Evolutionary conservation across 768 basidiomycete genomes (phyloP).

Genomic region (Termitomyces sp.): DNA sequence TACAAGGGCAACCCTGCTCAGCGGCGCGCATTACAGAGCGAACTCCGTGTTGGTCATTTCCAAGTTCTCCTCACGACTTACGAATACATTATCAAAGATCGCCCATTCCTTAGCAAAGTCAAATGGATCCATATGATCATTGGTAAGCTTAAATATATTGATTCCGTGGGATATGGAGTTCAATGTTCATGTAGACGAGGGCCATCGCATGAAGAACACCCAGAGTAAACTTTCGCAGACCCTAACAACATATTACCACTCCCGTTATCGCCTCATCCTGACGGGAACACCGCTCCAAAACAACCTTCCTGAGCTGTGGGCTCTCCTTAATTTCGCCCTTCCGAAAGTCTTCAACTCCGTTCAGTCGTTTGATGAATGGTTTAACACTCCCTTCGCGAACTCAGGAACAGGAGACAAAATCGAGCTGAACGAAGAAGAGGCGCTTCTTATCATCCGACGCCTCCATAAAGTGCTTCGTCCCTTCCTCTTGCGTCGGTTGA

Average conservation of each 20-base stretch:
- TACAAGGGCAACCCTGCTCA: slow-evolving; percentile 91
- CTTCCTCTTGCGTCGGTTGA: slow-evolving; percentile 87
- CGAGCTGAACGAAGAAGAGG: slow-evolving; percentile 99
- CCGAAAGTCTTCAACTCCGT: slow-evolving; percentile 98
- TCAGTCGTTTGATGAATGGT: slow-evolving; percentile 99
- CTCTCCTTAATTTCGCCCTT: slow-evolving; percentile 90
- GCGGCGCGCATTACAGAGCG: slow-evolving; percentile 71
- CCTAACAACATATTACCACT: slow-evolving; percentile 88
- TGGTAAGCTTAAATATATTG: slow-evolving; percentile 38
- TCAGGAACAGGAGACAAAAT: slow-evolving; percentile 98
- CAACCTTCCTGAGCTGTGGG: slow-evolving; percentile 94
- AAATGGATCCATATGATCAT: slow-evolving; percentile 99
- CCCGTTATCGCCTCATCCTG: slow-evolving; percentile 87
- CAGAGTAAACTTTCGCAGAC: slow-evolving; percentile 84
- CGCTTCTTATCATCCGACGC: slow-evolving; percentile 93
- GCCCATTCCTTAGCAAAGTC: slow-evolving; percentile 82
- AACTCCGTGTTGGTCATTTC: slow-evolving; percentile 77
- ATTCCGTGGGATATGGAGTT: not conserved
- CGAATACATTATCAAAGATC: slow-evolving; percentile 97
- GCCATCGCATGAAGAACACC: slow-evolving; percentile 98
- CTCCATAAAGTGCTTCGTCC: slow-evolving; percentile 93
- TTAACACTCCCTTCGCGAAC: slow-evolving; percentile 98
- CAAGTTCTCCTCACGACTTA: slow-evolving; percentile 93
- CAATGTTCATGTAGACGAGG: slow-evolving; percentile 58
- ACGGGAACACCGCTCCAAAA: slow-evolving; percentile 97